Conservation (phyloP, 139 green algal genomes). For the Coelastrella sp. region DNA sequence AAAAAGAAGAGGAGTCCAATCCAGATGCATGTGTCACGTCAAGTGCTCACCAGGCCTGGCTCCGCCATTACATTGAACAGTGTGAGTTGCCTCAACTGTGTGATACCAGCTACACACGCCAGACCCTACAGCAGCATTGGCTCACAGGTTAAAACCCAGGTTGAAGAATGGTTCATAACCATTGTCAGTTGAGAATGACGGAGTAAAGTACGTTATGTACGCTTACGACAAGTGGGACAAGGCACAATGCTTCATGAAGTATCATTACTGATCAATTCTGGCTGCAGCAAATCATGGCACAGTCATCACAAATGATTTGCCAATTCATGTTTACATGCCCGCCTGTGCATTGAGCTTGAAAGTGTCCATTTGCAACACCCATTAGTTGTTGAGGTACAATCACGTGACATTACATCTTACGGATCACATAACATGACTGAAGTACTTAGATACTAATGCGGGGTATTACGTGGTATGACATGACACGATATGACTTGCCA, state of each 20-base stretch:
- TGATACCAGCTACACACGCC: background rate
- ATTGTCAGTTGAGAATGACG: background rate
- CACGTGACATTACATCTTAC: too few species aligned
- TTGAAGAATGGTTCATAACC: background rate
- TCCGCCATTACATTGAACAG: constrained; percentile 39
- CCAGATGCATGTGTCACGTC: background rate
- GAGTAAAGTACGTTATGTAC: too few species aligned
- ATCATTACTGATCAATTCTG: background rate
- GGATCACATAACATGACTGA: too few species aligned
- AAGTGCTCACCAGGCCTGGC: constrained; percentile 15
- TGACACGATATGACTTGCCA: background rate
- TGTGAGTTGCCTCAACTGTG: constrained; percentile 39
- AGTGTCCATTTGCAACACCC: background rate
- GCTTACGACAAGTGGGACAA: too few species aligned
- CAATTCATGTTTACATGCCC: background rate
- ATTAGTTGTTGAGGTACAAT: too few species aligned
- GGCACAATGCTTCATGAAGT: too few species aligned
- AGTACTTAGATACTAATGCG: too few species aligned
- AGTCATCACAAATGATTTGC: background rate
- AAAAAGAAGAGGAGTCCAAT: background rate
- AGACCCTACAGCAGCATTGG: constrained; percentile 7
- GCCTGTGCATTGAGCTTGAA: too few species aligned
- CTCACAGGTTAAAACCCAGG: background rate
- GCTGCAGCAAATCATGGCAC: background rate
- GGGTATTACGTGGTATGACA: too few species aligned